Evolutionary conservation across 345 rosid species (phyloP), one percentile per base, ranked within the genome.

Genomic region (Anastatica hierochuntica): DNA sequence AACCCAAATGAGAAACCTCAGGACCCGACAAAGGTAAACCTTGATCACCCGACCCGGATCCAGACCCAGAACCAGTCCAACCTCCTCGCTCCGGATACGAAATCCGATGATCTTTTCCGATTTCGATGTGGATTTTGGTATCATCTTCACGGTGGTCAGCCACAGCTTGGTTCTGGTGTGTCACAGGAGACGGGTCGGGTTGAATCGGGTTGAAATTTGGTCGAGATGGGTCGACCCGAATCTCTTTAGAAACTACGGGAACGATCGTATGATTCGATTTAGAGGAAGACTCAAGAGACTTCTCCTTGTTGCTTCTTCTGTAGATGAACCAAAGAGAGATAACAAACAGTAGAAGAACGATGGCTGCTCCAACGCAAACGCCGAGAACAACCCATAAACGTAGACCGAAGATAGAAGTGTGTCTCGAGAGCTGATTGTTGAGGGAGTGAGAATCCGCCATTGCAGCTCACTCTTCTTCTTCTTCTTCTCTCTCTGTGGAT

Each of bases 1-100:
- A 90, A 3, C 95, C 98, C 67, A 90, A 72, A 78, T 90, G 98
- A 31, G 96, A 87, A 58, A 90, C 98, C 60, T 86, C 98, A 27
- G 92, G 95, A 63, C 65, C 84, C n/a, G 73, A 47, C 41, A 70
- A 47, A 11, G 35, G 60, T 39, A 53, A 49, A 26, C 74, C 64
- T 62, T 72, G 86, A 52, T 81, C 95, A 44, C 82, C 79, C 5
- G 83, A 74, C n/a, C 87, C 84, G 18, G 77, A 72, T 15, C 88
- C 84, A 8, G 77, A 72, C 36, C 74, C 85, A 35, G 73, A 74
- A 14, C 63, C 73, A 44, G 78, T 73, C 71, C 77, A 78, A n/a
- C 72, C 55, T 0, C 69, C 71, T 44, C 85, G 58, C 13, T 90
- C 96, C 56, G 95, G 89, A 10, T 82, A 90, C 31, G 79, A 66